Conservation (phyloP, 148 eudicot species). For the Nepenthes gracilis region DNA sequence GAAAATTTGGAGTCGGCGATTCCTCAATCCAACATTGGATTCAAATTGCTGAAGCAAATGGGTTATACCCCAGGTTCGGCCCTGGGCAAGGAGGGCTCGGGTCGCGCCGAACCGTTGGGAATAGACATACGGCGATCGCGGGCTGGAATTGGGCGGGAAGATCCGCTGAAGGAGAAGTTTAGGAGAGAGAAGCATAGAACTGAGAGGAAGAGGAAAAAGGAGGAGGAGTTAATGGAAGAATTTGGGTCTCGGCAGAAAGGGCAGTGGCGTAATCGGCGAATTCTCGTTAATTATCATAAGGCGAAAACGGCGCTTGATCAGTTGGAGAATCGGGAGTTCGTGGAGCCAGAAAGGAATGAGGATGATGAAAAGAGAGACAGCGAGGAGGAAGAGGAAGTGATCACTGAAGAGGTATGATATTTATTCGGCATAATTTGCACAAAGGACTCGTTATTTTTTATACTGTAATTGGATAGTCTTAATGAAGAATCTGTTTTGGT, state of each 20-base stretch:
- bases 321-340: conserved; percentile 73
- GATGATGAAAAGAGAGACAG: conserved; percentile 41
- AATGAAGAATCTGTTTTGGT: too few species aligned
- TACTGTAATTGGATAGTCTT: not conserved
- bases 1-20: conserved; percentile 50
- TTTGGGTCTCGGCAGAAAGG: conserved; percentile 57
- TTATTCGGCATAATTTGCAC: not conserved
- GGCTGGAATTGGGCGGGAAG: conserved; percentile 77
- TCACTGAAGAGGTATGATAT: conserved; percentile 71
- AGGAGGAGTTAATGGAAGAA: conserved; percentile 44
- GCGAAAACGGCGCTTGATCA: conserved; percentile 63
- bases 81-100: conserved; percentile 64
- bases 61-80: conserved; percentile 77
- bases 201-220: conserved; percentile 34
- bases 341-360: conserved; percentile 24
- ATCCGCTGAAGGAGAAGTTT: conserved; percentile 53
- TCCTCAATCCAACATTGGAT: conserved; percentile 78
- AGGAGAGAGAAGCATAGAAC: conserved; percentile 40
- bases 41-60: conserved; percentile 69
- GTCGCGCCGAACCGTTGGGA: conserved; percentile 60
- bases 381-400: conserved; percentile 51
- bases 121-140: conserved; percentile 65
- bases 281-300: conserved; percentile 40
- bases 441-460: not conserved
- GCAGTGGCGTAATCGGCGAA: conserved; percentile 51